These are phyloP conservation scores for Paracoccidioides brasiliensis DNA, from an alignment of 2,329 filamentous ascomycete species.

Conservation along the genomic window DNA sequence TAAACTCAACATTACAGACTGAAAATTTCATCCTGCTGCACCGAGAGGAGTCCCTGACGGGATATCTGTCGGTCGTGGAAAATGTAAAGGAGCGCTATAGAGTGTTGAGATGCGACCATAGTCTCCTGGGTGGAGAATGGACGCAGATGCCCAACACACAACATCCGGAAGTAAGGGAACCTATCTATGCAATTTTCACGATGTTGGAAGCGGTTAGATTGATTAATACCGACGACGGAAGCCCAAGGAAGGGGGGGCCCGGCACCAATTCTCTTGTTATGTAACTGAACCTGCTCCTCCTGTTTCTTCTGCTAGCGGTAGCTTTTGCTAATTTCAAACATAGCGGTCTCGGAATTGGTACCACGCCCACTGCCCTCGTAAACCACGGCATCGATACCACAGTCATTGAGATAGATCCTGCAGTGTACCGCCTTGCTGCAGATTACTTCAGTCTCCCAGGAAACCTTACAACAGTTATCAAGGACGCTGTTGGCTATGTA, in stretches of 20 bases:
- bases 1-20: conserved; percentile 53
- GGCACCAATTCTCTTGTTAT: conserved; percentile 73
- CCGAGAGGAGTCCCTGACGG: conserved; percentile 72
- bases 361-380: conserved; percentile 74
- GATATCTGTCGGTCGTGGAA: conserved; percentile 84
- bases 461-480: conserved; percentile 67
- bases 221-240: conserved; percentile 42
- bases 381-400: conserved; percentile 84
- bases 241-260: conserved; percentile 37
- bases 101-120: conserved; percentile 85
- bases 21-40: conserved; percentile 66
- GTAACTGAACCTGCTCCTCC: conserved; percentile 38
- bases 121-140: conserved; percentile 88
- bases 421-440: conserved; percentile 68
- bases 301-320: conserved; percentile 5
- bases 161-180: conserved; percentile 54
- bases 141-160: conserved; percentile 39
- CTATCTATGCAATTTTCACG: conserved; percentile 90
- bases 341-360: conserved; percentile 83
- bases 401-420: conserved; percentile 85
- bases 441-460: conserved; percentile 69
- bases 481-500: conserved; percentile 65
- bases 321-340: conserved; percentile 11
- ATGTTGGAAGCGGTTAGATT: conserved; percentile 88
- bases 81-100: conserved; percentile 58